phyloP scores from a whole-genome alignment of 2,329 filamentous ascomycete genomes.

The Penicillium sp. region DNA sequence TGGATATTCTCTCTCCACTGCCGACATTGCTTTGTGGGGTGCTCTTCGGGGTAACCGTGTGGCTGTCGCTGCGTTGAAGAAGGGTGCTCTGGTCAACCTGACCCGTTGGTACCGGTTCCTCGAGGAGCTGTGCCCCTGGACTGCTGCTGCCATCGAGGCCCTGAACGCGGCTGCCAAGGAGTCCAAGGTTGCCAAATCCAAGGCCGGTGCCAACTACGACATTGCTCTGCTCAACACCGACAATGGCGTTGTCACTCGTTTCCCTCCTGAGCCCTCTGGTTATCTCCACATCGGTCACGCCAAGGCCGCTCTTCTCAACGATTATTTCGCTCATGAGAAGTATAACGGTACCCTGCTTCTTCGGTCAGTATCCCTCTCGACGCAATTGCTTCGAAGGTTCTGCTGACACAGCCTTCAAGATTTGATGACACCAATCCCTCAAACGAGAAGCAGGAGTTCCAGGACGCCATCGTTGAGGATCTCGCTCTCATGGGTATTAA shows the following conservation, averaged over 20 bases:
- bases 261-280: conserved; percentile 89
- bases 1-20: conserved; percentile 69
- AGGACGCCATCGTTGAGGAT: conserved; percentile 90
- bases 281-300: conserved; percentile 95
- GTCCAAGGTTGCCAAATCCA: conserved; percentile 63
- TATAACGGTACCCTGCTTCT: conserved; percentile 88
- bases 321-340: conserved; percentile 92
- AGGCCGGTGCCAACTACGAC: conserved; percentile 81
- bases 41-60: conserved; percentile 77
- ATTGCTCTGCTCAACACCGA: conserved; percentile 79
- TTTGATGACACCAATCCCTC: conserved; percentile 97
- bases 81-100: conserved; percentile 68
- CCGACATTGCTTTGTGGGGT: conserved; percentile 78
- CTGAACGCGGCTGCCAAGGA: conserved; percentile 63
- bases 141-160: conserved; percentile 62
- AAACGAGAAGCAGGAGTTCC: conserved; percentile 95
- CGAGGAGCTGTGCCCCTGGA: conserved; percentile 73
- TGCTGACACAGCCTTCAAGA: conserved; percentile 1
- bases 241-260: conserved; percentile 83
- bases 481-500: conserved; percentile 85
- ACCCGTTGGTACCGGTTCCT: conserved; percentile 83
- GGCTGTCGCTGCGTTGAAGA: conserved; percentile 73
- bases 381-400: background rate
- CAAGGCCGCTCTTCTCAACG: conserved; percentile 87
- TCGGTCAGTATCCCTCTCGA: conserved; percentile 39